Percentiles rank a stretch among this genome's conserved stretches.
These are phyloP conservation scores for Corylus avellana DNA, from an alignment of 306 rosid genomes.

Conservation along the genomic window DNA sequence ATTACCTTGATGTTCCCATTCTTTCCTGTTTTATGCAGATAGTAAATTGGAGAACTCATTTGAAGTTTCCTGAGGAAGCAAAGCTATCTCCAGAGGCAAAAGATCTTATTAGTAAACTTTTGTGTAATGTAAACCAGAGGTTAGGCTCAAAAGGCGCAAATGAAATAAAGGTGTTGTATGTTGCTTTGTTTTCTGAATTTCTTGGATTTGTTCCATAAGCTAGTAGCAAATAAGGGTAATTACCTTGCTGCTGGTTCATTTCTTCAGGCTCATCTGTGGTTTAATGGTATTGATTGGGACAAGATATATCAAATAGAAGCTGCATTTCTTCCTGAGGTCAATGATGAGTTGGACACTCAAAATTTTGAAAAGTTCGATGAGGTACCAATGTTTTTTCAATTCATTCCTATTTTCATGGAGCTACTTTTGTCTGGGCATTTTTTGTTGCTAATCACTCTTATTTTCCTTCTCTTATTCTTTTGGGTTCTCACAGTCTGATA, in stretches of 20 bases:
- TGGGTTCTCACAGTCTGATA: conserved; percentile 59
- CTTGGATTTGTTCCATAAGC: conserved; percentile 36
- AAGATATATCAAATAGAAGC: conserved; percentile 92
- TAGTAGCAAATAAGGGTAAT: conserved; percentile 34
- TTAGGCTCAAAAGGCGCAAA: conserved; percentile 83
- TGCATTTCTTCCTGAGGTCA: conserved; percentile 96
- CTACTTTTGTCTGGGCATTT: conserved; percentile 18
- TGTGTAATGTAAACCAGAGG: conserved; percentile 86
- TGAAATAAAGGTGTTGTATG: conserved; percentile 94
- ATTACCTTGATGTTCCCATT: conserved; percentile 11
- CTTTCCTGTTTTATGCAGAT: conserved; percentile 56
- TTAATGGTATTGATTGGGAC: conserved; percentile 74
- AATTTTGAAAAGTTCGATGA: conserved; percentile 98
- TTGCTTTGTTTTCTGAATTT: conserved; percentile 62
- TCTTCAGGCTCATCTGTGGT: conserved; percentile 80
- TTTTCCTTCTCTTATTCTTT: conserved; percentile 25
- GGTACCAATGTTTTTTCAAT: conserved; percentile 44
- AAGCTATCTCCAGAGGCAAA: conserved; percentile 79
- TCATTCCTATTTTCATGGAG: conserved; percentile 27
- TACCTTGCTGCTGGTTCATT: conserved; percentile 44
- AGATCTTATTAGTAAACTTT: conserved; percentile 75
- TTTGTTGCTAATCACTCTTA: conserved; percentile 21
- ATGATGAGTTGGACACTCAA: conserved; percentile 93
- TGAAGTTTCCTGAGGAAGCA: conserved; percentile 98
- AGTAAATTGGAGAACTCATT: conserved; percentile 92